Evolutionary conservation across 148 eudicot genomes (phyloP), one percentile per base, ranked within the genome.

Genomic region (Nepenthes mirabilis): DNA sequence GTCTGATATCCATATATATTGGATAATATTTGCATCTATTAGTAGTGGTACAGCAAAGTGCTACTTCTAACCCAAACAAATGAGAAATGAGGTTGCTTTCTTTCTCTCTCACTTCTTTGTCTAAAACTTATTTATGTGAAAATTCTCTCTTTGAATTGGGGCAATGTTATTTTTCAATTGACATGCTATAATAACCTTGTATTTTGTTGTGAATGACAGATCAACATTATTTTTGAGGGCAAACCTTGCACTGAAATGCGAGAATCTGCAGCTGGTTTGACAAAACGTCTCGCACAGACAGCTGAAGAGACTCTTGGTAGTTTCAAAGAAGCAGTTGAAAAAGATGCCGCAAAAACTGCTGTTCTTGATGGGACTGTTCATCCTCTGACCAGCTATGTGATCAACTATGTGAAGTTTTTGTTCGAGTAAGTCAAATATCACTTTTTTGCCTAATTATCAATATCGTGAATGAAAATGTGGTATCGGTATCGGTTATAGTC

Each of bases 321-420:
- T 74, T 91, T 91, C 74, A 90, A 91, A 77, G 98, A 85, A 75
- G 98, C 96, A 33, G 91, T 91, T 51, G 94, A 88, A 71, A 91
- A 88, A 73, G 98, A 91, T 74, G 86, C 94, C 72, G 85, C 98
- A 54, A 83, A 79, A 80, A 91, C 96, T 49, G 79, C 91, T 56
- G 95, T 91, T 69, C 78, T 82, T 72, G 96, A 91, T 70, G 98
- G 96, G 74, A 91, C 94, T 6, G 98, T 91, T 67, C 98, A 91
- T 79, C 98, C 98, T 35, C 68, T 91, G 66, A 91, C 95, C 57
- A 91, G 98, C 75, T 91, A 91, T 78, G 98, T 88, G 57, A 88
- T 91, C 57, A 91, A 91, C 71, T 91, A 91, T 47, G 96, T 86
- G 69, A 91, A 91, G 75, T 91, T 91, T 76, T 67, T 91, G 54